These are phyloP conservation scores for Ophiostoma angusticollis DNA, from an alignment of 2,329 filamentous ascomycete species.

Conservation along the genomic window DNA sequence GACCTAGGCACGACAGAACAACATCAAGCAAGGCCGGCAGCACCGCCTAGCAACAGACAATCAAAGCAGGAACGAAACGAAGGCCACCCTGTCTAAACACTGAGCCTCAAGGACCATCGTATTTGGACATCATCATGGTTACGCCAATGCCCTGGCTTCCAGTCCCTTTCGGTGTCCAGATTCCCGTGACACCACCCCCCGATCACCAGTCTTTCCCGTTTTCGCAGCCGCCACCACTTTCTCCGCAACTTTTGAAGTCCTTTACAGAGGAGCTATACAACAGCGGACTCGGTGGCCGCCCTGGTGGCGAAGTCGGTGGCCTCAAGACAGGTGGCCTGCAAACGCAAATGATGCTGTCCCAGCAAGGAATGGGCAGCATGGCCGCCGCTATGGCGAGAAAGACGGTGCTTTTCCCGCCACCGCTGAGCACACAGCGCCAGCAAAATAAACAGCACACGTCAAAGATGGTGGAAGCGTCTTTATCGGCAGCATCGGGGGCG, in stretches of 20 bases:
- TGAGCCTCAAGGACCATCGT: too few species aligned
- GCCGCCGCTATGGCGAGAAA: not conserved
- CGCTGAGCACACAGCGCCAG: not conserved
- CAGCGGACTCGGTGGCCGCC: not conserved
- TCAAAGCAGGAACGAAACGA: too few species aligned
- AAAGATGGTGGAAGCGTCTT: too few species aligned
- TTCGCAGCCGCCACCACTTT: conserved; percentile 9
- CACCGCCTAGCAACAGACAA: too few species aligned
- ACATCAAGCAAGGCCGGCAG: not conserved
- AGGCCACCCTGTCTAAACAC: too few species aligned
- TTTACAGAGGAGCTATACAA: conserved; percentile 16
- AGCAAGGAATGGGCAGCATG: conserved; percentile 6
- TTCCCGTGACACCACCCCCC: conserved; percentile 28
- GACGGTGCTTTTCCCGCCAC: not conserved
- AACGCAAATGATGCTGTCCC: conserved; percentile 8
- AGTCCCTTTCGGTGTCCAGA: conserved; percentile 20
- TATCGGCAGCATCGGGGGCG: too few species aligned
- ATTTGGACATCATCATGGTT: conserved; percentile 14
- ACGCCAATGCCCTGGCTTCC: conserved; percentile 18
- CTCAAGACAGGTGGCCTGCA: conserved; percentile 8
- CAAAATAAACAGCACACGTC: conserved; percentile 2
- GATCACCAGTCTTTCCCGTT: conserved; percentile 23
- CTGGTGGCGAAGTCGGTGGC: not conserved
- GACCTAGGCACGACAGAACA: not conserved
- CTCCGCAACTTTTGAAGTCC: conserved; percentile 13